A percentile compares a stretch with the other conserved stretches of the same genome.
These are phyloP conservation scores for Xerophyta viscosa DNA, from an alignment of 106 monocot species.

Conservation along the genomic window DNA sequence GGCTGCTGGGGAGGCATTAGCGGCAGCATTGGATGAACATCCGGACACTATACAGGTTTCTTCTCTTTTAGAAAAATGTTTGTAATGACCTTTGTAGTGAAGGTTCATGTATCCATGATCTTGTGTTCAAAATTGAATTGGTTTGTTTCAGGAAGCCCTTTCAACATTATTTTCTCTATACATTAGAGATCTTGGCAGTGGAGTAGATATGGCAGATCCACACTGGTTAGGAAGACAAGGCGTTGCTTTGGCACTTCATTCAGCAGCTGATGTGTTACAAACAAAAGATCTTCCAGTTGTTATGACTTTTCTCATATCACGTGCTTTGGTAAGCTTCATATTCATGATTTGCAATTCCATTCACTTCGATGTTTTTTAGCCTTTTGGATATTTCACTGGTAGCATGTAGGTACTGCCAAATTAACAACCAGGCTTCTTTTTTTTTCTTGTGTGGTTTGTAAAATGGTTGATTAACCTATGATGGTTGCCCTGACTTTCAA, in stretches of 20 bases:
- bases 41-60: constrained; percentile 68
- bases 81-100: too few species aligned
- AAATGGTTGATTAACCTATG: too few species aligned
- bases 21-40: constrained; percentile 91
- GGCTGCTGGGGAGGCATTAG: constrained; percentile 87
- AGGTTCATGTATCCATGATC: too few species aligned
- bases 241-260: constrained; percentile 84
- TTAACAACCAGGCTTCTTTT: too few species aligned
- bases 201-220: constrained; percentile 36
- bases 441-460: too few species aligned
- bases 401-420: too few species aligned
- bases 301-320: constrained; percentile 95
- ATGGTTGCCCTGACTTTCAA: too few species aligned
- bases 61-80: too few species aligned
- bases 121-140: too few species aligned
- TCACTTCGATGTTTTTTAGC: too few species aligned
- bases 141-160: constrained; percentile 71
- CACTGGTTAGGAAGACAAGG: constrained; percentile 92
- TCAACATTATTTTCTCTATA: constrained; percentile 80
- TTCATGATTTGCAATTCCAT: background rate
- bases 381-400: too few species aligned
- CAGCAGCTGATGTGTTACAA: constrained; percentile 83
- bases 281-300: constrained; percentile 93
- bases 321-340: constrained; percentile 63
- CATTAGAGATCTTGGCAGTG: constrained; percentile 49